These are phyloP conservation scores for Parastagonospora avenae DNA, from an alignment of 2,329 filamentous ascomycete genomes.

Conservation along the genomic window DNA sequence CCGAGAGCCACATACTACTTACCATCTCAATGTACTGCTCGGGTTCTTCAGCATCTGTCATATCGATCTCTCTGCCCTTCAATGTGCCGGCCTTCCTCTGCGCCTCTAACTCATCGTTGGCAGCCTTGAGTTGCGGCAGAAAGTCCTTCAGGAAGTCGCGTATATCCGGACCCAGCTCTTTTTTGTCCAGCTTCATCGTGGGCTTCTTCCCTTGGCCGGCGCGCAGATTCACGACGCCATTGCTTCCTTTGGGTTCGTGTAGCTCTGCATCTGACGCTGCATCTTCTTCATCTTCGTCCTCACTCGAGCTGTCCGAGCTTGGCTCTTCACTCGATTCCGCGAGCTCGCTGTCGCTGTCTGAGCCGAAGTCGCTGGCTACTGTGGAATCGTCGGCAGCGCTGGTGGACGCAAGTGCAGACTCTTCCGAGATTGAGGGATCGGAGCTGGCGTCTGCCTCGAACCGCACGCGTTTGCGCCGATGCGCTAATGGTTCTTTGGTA, in stretches of 20 bases:
- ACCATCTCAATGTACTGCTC: conserved; percentile 51
- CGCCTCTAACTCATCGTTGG: conserved; percentile 50
- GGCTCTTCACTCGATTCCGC: conserved; percentile 46
- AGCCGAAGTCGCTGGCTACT: conserved; percentile 25
- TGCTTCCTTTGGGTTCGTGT: conserved; percentile 6
- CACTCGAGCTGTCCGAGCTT: conserved; percentile 41
- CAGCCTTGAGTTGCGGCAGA: conserved; percentile 49
- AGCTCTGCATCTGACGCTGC: conserved; percentile 5
- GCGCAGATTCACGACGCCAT: conserved; percentile 32
- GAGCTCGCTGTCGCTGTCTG: conserved; percentile 33
- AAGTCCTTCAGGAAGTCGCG: conserved; percentile 47
- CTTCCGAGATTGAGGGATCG: conserved; percentile 26
- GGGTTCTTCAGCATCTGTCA: conserved; percentile 31
- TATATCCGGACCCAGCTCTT: conserved; percentile 37
- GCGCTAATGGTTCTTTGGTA: conserved; percentile 7
- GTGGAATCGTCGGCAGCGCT: conserved; percentile 18
- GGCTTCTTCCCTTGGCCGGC: conserved; percentile 40
- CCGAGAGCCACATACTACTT: conserved; percentile 2
- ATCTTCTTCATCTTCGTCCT: conserved; percentile 29
- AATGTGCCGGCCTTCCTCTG: conserved; percentile 48
- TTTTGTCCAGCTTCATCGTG: conserved; percentile 31
- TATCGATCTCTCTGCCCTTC: conserved; percentile 43
- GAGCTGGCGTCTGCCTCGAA: conserved; percentile 25
- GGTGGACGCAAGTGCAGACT: conserved; percentile 23
- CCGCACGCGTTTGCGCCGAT: conserved; percentile 33